Evolutionary conservation across 2,329 filamentous ascomycete species (phyloP).

Genomic region (Alternaria sp.): DNA sequence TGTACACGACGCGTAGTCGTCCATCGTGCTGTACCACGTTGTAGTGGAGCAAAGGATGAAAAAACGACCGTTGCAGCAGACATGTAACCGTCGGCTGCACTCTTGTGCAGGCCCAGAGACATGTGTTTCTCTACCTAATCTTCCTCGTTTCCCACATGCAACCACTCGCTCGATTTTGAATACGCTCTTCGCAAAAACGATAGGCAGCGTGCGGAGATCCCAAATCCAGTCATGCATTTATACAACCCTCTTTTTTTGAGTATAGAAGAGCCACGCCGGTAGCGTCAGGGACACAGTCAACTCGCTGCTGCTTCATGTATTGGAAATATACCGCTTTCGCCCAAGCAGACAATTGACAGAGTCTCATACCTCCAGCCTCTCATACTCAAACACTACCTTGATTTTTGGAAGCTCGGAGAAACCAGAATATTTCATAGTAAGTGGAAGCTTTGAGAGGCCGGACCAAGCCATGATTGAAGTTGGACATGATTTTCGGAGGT

Average conservation of each 20-base stretch:
- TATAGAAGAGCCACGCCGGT: no score
- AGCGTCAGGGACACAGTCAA: not conserved
- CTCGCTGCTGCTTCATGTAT: not conserved
- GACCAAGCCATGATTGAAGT: not conserved
- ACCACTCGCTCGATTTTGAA: not conserved
- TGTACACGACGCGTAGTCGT: not conserved
- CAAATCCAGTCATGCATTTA: no score
- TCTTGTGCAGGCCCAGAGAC: not conserved
- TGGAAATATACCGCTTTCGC: accelerated
- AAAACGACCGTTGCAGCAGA: not conserved
- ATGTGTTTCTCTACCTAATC: not conserved
- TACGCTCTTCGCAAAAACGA: not conserved
- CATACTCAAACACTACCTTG: not conserved
- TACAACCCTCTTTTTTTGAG: no score
- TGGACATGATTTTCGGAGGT: not conserved
- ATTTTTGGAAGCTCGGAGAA: not conserved
- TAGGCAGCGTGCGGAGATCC: not conserved
- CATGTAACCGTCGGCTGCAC: accelerated
- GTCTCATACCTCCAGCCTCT: not conserved
- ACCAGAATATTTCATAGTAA: accelerated
- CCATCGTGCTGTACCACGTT: not conserved
- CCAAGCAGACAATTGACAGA: not conserved
- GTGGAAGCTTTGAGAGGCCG: not conserved
- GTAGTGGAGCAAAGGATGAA: no score
- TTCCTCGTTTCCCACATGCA: not conserved